Percentiles rank a stretch among this genome's conserved stretches.
These are phyloP conservation scores for Oryza meyeriana DNA, from an alignment of 176 grass and related monocot species.

Conservation along the genomic window DNA sequence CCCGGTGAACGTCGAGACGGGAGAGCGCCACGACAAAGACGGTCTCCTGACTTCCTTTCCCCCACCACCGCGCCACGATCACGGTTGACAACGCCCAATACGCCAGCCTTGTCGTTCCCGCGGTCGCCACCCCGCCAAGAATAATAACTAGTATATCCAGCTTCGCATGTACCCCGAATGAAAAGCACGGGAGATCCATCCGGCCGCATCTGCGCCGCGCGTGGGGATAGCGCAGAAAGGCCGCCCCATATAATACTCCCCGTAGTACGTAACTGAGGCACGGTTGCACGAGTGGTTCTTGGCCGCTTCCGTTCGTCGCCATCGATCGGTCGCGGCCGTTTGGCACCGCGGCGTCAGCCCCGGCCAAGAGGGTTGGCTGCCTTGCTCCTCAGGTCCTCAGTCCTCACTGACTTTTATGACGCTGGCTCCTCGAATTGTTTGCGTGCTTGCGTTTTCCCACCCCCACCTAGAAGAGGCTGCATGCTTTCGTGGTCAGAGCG, in stretches of 20 bases:
- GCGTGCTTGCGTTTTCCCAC: too few species aligned
- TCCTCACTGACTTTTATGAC: too few species aligned
- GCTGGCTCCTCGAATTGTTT: too few species aligned
- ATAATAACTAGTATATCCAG: too few species aligned
- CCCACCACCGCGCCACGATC: not conserved
- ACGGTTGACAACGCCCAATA: conserved; percentile 24
- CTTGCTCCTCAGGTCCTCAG: too few species aligned
- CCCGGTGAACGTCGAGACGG: not conserved
- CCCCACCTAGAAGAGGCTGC: too few species aligned
- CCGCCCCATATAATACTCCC: not conserved
- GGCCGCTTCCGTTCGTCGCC: conserved; percentile 21
- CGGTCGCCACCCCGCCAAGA: not conserved
- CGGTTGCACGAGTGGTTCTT: not conserved
- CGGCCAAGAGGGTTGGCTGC: too few species aligned
- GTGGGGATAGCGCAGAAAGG: not conserved
- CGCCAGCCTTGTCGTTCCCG: conserved; percentile 7
- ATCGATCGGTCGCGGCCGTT: not conserved
- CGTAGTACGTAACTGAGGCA: not conserved
- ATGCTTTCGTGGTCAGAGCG: too few species aligned
- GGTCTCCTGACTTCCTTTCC: not conserved
- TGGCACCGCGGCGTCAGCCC: not conserved
- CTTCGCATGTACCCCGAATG: not conserved
- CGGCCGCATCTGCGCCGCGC: not conserved
- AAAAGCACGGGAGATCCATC: not conserved
- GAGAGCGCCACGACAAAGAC: conserved; percentile 2